These are phyloP conservation scores for Diaporthe citrichinensis DNA, from an alignment of 2,329 filamentous ascomycete genomes.

Conservation along the genomic window DNA sequence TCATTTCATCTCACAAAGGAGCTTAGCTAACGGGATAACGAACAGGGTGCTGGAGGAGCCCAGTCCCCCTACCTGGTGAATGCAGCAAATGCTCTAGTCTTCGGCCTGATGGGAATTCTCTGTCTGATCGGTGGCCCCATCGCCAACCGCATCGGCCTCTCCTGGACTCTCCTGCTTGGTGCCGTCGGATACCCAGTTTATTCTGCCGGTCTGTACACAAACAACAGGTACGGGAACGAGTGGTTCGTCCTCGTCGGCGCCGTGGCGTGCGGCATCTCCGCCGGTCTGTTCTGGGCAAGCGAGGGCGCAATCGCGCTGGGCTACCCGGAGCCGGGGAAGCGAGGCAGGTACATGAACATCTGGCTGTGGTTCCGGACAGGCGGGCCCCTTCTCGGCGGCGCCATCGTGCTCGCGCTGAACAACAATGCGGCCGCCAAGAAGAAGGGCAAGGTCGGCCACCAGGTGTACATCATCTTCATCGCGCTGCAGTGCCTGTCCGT, in stretches of 20 bases:
- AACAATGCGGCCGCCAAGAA: slow-evolving; percentile 49
- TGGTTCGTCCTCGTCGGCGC: slow-evolving; percentile 76
- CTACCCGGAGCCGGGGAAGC: slow-evolving; percentile 74
- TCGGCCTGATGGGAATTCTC: slow-evolving; percentile 34
- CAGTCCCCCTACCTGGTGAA: slow-evolving; percentile 24
- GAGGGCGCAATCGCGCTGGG: slow-evolving; percentile 76
- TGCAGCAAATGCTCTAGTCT: slow-evolving; percentile 38
- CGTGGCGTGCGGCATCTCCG: slow-evolving; percentile 73
- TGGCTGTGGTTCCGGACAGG: slow-evolving; percentile 59
- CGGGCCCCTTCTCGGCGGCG: slow-evolving; percentile 63
- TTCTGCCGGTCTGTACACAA: slow-evolving; percentile 74
- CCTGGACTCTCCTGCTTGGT: slow-evolving; percentile 26
- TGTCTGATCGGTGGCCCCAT: slow-evolving; percentile 30
- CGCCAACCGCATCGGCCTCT: slow-evolving; percentile 32
- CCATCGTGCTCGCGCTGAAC: slow-evolving; percentile 65
- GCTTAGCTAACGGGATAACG: neutral
- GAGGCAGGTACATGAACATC: slow-evolving; percentile 69
- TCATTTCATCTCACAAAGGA: accelerated
- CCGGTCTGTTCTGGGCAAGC: slow-evolving; percentile 77
- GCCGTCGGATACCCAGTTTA: slow-evolving; percentile 67
- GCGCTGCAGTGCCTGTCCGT: slow-evolving; percentile 62
- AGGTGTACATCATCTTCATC: slow-evolving; percentile 62
- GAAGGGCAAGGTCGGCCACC: slow-evolving; percentile 52
- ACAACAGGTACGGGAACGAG: slow-evolving; percentile 73
- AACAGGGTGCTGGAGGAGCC: slow-evolving; percentile 11